phyloP scores from a whole-genome alignment of 2,329 filamentous ascomycete species.

The Fusarium sp. region DNA sequence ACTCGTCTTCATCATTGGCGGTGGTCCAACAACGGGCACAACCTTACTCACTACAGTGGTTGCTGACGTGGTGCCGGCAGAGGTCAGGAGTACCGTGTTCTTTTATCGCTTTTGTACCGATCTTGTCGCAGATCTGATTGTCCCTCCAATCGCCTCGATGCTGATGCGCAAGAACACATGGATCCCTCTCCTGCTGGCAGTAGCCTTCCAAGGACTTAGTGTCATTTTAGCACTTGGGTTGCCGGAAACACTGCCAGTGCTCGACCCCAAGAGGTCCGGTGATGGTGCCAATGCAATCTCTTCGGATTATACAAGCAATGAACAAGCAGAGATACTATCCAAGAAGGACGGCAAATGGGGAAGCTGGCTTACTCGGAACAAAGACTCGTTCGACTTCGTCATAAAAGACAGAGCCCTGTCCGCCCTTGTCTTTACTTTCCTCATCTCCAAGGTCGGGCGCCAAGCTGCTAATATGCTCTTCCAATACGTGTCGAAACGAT shows the following conservation, averaged over 20 bases:
- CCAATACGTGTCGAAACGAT: constrained; percentile 5
- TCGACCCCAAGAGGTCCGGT: neutral
- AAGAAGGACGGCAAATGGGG: neutral
- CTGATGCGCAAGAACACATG: constrained; percentile 1
- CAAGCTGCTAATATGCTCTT: constrained; percentile 1
- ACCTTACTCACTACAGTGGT: neutral
- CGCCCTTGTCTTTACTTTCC: neutral
- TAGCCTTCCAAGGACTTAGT: neutral
- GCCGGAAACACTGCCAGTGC: neutral
- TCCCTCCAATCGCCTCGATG: neutral
- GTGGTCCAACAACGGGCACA: neutral
- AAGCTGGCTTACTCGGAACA: neutral
- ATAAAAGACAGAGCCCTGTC: neutral
- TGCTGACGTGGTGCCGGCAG: neutral
- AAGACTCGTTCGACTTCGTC: neutral
- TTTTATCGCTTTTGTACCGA: constrained; percentile 4
- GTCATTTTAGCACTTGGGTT: neutral
- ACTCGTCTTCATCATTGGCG: neutral
- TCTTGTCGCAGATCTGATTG: neutral
- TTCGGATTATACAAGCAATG: neutral
- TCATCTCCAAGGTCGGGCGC: neutral
- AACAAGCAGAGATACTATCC: neutral
- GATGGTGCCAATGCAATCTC: neutral
- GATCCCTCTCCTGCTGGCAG: neutral
- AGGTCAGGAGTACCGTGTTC: neutral